Base-by-base conservation (phyloP, 129 eudicot species). In the Chrysanthemum lavandulifolium region DNA sequence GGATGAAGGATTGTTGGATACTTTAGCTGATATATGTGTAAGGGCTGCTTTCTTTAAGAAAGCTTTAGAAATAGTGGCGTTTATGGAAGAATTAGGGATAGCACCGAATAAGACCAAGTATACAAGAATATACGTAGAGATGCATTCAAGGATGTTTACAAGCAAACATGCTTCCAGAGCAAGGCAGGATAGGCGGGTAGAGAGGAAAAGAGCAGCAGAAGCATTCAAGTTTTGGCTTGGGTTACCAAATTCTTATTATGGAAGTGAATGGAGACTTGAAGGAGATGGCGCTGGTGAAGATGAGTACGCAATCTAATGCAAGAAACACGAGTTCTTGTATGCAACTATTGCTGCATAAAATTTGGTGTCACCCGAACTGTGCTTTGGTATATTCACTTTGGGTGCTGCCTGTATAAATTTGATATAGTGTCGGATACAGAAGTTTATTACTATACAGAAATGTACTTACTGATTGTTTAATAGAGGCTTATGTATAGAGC, bases 141-240 rank as follows among this genome's bases (percentile, higher is more conserved):
- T 95, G 99, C 99, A 95, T 82, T 90, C 99, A 9, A 95, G 95
- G 82, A 95, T 95, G 99, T 95, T 95, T 81, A 95, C 97, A 2
- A 95, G 99, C 64, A 95, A 95, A 82, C 97, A 95, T 72, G 99
- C 97, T 18, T 95, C 97, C 11, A 78, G 85, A 84, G 99, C 99
- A 3, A 86, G 99, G 85, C 94, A 84, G 71, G 99, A 95, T 50
- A 71, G 95, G 66, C 87, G 99, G 57, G 63, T 64, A 50, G 99
- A 95, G 66, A 88, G 91, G 82, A 95, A 90, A 73, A 78, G 91
- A 73, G 94, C 99, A 2, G 97, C 99, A 0, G 99, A 95, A 83
- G 99, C 99, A 23, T 95, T 95, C 85, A 95, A 95, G 83, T 95
- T 95, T 65, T 95, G 99, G 99, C 76, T 95, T 54, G 99, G 97